Evolutionary conservation across 2,329 filamentous ascomycete species (phyloP).

Genomic region (Fusarium redolens): DNA sequence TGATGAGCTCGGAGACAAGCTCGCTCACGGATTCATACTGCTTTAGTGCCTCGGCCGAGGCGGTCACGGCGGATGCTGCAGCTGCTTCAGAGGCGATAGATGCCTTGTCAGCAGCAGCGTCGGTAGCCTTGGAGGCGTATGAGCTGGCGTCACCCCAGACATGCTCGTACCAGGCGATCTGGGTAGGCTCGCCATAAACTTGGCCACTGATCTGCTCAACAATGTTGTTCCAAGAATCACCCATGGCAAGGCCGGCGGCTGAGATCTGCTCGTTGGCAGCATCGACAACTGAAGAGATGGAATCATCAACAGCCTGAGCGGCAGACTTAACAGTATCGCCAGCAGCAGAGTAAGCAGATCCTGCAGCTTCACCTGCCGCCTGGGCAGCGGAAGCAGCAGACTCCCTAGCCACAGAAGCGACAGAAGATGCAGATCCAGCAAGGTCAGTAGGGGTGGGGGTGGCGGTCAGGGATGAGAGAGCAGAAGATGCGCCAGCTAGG

Average conservation of each 20-base stretch:
- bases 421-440: constrained; percentile 61
- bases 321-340: constrained; percentile 57
- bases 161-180: constrained; percentile 66
- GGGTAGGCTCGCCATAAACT: constrained; percentile 74
- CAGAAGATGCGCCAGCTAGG: constrained; percentile 75
- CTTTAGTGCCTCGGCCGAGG: constrained; percentile 67
- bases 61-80: constrained; percentile 68
- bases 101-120: constrained; percentile 50
- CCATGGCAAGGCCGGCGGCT: constrained; percentile 52
- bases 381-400: constrained; percentile 59
- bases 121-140: constrained; percentile 71
- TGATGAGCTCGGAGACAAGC: constrained; percentile 80
- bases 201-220: constrained; percentile 74
- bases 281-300: constrained; percentile 57
- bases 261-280: constrained; percentile 55
- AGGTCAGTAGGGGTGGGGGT: constrained; percentile 70
- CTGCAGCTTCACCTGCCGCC: constrained; percentile 61
- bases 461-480: constrained; percentile 69
- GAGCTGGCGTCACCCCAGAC: constrained; percentile 61
- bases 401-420: constrained; percentile 61
- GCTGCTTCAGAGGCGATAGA: constrained; percentile 55
- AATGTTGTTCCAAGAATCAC: constrained; percentile 54
- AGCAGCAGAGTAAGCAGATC: constrained; percentile 58
- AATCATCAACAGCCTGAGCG: constrained; percentile 53
- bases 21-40: constrained; percentile 78